phyloP scores from a whole-genome alignment of 2,329 filamentous ascomycete species.

The Chaetomium globosum region DNA sequence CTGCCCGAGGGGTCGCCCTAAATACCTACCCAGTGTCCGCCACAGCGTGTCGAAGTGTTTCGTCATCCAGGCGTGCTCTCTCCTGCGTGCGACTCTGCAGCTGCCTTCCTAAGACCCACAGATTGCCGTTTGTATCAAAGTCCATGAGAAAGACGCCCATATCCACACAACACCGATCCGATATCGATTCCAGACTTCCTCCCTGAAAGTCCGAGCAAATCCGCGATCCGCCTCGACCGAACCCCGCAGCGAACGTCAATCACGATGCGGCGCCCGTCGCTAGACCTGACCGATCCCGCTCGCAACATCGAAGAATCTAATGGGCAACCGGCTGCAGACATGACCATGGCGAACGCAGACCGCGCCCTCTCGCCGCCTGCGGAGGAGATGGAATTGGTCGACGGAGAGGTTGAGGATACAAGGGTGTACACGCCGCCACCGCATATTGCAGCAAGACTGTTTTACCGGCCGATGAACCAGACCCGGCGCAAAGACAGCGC shows the following conservation, averaged over 20 bases:
- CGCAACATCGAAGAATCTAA: conserved; percentile 41
- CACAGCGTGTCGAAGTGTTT: background rate
- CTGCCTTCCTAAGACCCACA: background rate
- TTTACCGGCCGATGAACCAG: conserved; percentile 66
- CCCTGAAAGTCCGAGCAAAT: conserved; percentile 5
- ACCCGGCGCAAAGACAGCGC: conserved; percentile 73
- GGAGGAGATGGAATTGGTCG: conserved; percentile 36
- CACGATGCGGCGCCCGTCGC: conserved; percentile 40
- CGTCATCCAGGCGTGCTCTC: background rate
- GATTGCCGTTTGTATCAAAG: conserved; percentile 8
- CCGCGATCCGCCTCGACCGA: conserved; percentile 3
- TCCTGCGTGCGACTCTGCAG: background rate
- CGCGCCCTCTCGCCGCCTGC: conserved; percentile 32
- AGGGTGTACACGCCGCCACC: conserved; percentile 65
- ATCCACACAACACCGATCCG: conserved; percentile 17
- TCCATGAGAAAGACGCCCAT: conserved; percentile 21
- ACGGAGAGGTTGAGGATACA: conserved; percentile 41
- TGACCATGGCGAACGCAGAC: conserved; percentile 34
- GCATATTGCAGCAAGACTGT: conserved; percentile 71
- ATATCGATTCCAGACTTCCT: conserved; percentile 21
- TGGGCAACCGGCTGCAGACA: conserved; percentile 34
- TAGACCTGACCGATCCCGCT: conserved; percentile 40
- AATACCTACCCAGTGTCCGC: background rate
- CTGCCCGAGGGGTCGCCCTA: background rate
- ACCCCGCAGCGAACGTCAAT: conserved; percentile 18